These are phyloP conservation scores for Parascedosporium putredinis DNA, from an alignment of 2,329 filamentous ascomycete genomes.

Conservation along the genomic window DNA sequence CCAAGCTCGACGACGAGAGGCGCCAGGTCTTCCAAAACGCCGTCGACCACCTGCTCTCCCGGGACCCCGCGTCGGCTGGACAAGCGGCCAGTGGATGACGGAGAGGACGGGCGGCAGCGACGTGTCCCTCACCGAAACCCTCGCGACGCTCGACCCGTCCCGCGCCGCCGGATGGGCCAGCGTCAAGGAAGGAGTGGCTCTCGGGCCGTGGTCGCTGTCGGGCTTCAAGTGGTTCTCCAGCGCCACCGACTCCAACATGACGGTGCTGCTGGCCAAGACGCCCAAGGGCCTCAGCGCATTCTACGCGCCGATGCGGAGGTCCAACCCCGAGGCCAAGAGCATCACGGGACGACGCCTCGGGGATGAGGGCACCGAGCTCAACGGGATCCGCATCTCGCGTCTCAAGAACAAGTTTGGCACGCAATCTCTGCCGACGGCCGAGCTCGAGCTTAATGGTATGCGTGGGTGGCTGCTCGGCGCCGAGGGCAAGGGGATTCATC, in stretches of 20 bases:
- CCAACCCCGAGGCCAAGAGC: constrained; percentile 22
- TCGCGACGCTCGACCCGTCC: constrained; percentile 27
- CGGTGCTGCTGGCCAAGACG: constrained; percentile 49
- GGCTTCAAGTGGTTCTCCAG: constrained; percentile 56
- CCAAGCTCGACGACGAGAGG: constrained; percentile 19
- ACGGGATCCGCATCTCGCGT: constrained; percentile 57
- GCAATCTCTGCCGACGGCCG: constrained; percentile 58
- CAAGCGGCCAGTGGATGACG: constrained; percentile 70
- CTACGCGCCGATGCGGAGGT: constrained; percentile 49
- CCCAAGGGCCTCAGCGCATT: constrained; percentile 48
- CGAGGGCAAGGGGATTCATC: constrained; percentile 55
- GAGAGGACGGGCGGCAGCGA: constrained; percentile 60
- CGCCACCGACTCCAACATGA: constrained; percentile 32
- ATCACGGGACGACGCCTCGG: constrained; percentile 13
- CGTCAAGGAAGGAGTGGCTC: constrained; percentile 47
- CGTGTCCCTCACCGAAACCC: constrained; percentile 54
- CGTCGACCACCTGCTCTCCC: constrained; percentile 35
- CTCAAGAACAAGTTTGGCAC: constrained; percentile 68
- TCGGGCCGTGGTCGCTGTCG: constrained; percentile 50
- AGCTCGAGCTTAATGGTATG: constrained; percentile 55
- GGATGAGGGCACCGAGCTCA: constrained; percentile 35
- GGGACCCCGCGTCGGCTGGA: constrained; percentile 42
- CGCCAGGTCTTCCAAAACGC: constrained; percentile 39
- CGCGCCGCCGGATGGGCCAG: constrained; percentile 39
- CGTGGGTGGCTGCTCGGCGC: constrained; percentile 56